Conservation (phyloP, 1,139 yeast species). For the Hanseniaspora gamundiae region DNA sequence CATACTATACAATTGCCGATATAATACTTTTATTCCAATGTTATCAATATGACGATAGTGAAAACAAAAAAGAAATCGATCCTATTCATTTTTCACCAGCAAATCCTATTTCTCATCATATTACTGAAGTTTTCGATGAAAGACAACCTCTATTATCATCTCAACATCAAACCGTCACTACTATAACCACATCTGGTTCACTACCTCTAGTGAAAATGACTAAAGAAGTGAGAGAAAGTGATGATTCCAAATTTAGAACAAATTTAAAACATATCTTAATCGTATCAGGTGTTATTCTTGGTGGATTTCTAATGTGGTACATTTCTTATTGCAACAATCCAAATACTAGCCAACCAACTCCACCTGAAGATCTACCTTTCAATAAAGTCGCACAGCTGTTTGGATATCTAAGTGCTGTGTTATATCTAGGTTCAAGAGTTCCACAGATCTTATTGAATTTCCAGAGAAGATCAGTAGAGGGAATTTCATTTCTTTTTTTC, state of each 20-base stretch:
- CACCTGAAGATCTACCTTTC: conserved; percentile 34
- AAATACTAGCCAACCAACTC: conserved; percentile 17
- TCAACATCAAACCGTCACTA: not conserved
- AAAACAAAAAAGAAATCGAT: conserved; percentile 38
- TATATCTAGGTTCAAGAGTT: conserved; percentile 77
- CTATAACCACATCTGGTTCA: conserved; percentile 6
- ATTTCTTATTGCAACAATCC: conserved; percentile 39
- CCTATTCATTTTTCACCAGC: conserved; percentile 82
- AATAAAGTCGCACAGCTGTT: conserved; percentile 75
- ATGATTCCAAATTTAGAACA: conserved; percentile 10
- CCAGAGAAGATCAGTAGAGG: conserved; percentile 81
- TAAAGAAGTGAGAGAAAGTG: not conserved
- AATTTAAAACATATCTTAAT: conserved; percentile 39
- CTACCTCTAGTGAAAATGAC: not conserved
- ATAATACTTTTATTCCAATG: conserved; percentile 73
- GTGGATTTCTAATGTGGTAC: conserved; percentile 85
- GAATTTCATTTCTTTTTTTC: conserved; percentile 83
- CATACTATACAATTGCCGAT: conserved; percentile 88
- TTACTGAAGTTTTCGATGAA: conserved; percentile 37
- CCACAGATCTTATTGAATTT: conserved; percentile 82
- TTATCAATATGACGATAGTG: conserved; percentile 48
- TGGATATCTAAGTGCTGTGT: conserved; percentile 83
- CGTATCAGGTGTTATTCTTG: conserved; percentile 55
- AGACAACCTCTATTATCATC: conserved; percentile 25
- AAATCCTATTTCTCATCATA: conserved; percentile 66